Evolutionary conservation across 176 grass and related monocot species (phyloP), one percentile per base, ranked within the genome.

Genomic region (Areca catechu): DNA sequence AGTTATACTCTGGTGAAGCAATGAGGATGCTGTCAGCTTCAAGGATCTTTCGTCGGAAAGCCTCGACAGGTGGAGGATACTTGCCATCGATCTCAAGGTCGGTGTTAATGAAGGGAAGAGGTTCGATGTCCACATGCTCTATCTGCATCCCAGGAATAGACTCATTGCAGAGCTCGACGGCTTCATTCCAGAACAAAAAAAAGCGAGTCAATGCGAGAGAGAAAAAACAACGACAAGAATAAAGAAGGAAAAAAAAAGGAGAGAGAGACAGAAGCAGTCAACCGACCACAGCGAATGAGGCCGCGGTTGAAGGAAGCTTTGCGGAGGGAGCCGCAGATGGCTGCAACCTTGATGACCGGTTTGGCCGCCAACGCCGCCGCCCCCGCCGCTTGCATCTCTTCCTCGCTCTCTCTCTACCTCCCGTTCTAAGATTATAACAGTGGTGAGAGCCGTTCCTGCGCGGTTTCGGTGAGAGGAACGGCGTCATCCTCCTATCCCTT

Each of bases 251-350:
- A 43, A 43, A 43, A 1, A 43, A 12, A 43, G 7, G 34, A 43
- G 34, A 43, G 34, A 6, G 27, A 43, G 34, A 43, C 10, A 6
- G 27, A 29, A 29, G 27, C 9, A 43, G 34, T 3, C 9, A 10
- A 15, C 37, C 57, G 66, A 81, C 91, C 86, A 6, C 83, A 79
- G 52, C 86, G 83, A 68, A 90, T 71, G 71, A 90, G 83, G 50
- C 93, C 87, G 51, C 78, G 72, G 75, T 97, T 91, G 83, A 62
- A 91, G 18, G 93, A 91, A 56, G 72, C 83, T 65, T 69, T 87
- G 72, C 87, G 93, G 62, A 97, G 80, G 19, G 87, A 97, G 62
- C 93, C 93, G 69, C 83, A 88, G 78, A 97, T 37, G 28, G 83
- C 81, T 20, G 72, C 83, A 4, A 97, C 57, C 19, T 18, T 81